A percentile compares a stretch with the other conserved stretches of the same genome.
Evolutionary conservation across 345 rosid genomes (phyloP).

Genomic region (Pistacia vera): DNA sequence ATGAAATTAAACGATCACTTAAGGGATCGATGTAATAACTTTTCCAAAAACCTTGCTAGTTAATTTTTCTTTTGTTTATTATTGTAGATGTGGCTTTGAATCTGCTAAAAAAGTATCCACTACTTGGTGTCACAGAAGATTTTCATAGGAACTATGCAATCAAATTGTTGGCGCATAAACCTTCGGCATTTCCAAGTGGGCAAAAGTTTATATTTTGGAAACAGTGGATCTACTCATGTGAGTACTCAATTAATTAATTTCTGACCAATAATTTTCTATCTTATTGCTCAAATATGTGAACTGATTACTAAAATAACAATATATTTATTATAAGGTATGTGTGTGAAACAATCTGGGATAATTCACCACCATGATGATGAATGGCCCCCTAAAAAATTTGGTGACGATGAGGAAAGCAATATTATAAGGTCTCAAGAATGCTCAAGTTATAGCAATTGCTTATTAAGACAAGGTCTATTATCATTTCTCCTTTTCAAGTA

Average conservation of each 20-base stretch:
- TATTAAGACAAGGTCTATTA: neutral
- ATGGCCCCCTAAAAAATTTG: neutral
- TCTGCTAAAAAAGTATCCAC: neutral
- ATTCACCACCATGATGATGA: constrained; percentile 2
- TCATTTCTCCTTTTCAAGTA: neutral
- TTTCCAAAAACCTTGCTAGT: too few species aligned
- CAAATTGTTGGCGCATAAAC: neutral
- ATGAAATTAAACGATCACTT: too few species aligned
- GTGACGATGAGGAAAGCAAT: constrained; percentile 1
- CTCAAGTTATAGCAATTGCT: neutral
- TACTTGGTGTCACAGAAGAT: neutral
- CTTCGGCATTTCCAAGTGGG: neutral
- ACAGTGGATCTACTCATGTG: constrained; percentile 6
- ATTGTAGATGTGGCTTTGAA: neutral
- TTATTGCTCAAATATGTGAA: neutral
- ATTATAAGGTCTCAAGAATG: neutral
- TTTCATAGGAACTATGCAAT: constrained; percentile 5
- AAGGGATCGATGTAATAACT: too few species aligned
- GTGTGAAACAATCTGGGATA: neutral
- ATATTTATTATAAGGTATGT: neutral
- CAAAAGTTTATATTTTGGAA: neutral
- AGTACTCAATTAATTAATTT: neutral
- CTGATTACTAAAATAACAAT: neutral
- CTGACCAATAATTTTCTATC: neutral
- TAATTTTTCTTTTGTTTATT: too few species aligned